Base-by-base conservation (phyloP, 345 rosid genomes). In the Adansonia digitata region DNA sequence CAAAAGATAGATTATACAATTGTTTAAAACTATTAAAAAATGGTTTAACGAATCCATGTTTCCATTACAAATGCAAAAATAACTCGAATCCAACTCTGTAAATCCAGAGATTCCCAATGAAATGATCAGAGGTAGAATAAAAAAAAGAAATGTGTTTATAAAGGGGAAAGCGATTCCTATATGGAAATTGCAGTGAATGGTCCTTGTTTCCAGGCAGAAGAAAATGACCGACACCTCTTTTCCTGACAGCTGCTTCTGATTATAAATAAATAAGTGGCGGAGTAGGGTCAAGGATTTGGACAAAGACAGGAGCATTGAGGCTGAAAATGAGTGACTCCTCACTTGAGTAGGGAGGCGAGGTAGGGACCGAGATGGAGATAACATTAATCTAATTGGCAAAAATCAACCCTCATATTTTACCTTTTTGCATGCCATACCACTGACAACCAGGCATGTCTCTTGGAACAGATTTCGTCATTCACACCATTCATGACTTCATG, bases 171-270 rank as follows among this genome's bases (percentile, higher is more conserved):
- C 77, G 89, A 83, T 85, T 79, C 85, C 79, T 80, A 65, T 37
- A 82, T 61, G 80, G 59, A 67, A 68, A 51, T 49, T 64, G 72
- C 79, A 74, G 67, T 74, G 79, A 72, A 31, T 7, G 24, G 82
- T 76, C 80, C 29, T 51, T 26, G 53, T 65, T 65, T 48, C 9
- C 37, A 7, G 34, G 77, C 65, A 53, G 48, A 57, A 64, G 77
- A 82, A 84, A 85, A 74, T 75, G 83, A 82, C 88, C 76, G 76
- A 77, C 84, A 78, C 61, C 62, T 15, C 15, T 14, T 78, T 65
- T 17, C n/a, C 42, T 43, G 61, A 18, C 26, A 49, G 49, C 37
- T 39, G 46, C 26, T 12, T 12, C 34, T 12, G 46, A 34, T 52
- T 9, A 52, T 37, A 48, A 14, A 29, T 66, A 42, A 27, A 42